Evolutionary conservation across 371 early-diverging fungal species (phyloP).

Genomic region (Mucor saturninus): DNA sequence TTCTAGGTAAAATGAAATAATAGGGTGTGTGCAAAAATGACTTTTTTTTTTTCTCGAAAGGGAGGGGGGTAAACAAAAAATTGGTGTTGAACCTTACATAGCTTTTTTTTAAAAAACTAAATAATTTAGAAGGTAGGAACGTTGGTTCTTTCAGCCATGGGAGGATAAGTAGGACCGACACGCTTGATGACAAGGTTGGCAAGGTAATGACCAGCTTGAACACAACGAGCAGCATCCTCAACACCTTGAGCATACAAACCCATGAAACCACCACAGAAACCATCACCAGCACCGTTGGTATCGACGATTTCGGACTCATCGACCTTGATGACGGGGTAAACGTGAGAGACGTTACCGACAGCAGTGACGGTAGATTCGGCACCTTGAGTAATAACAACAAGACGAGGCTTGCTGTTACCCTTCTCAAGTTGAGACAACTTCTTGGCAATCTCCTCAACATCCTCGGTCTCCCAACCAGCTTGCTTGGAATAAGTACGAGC

Average conservation of each 20-base stretch:
- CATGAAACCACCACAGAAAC: constrained; percentile 95
- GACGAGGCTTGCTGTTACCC: constrained; percentile 76
- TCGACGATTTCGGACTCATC: constrained; percentile 81
- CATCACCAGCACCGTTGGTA: constrained; percentile 98
- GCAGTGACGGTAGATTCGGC: constrained; percentile 79
- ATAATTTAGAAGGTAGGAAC: constrained; percentile 49
- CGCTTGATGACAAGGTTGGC: constrained; percentile 90
- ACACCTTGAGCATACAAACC: constrained; percentile 81
- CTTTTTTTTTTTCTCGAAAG: background rate
- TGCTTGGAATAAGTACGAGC: constrained; percentile 82
- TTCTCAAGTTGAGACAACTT: constrained; percentile 85
- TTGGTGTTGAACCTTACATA: constrained; percentile 1
- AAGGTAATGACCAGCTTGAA: constrained; percentile 90
- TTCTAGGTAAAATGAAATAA: background rate
- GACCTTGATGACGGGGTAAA: constrained; percentile 78
- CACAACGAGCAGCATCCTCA: constrained; percentile 58
- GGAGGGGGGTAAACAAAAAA: background rate
- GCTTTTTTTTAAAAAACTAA: background rate
- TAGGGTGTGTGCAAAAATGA: background rate
- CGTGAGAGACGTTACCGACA: constrained; percentile 57
- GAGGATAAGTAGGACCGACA: constrained; percentile 86
- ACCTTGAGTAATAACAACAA: constrained; percentile 94
- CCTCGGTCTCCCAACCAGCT: constrained; percentile 69
- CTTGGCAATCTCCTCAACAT: constrained; percentile 80
- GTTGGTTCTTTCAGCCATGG: constrained; percentile 45